Base-by-base conservation (phyloP, 805 yeast genomes). In the Suhomyces canberraensis region DNA sequence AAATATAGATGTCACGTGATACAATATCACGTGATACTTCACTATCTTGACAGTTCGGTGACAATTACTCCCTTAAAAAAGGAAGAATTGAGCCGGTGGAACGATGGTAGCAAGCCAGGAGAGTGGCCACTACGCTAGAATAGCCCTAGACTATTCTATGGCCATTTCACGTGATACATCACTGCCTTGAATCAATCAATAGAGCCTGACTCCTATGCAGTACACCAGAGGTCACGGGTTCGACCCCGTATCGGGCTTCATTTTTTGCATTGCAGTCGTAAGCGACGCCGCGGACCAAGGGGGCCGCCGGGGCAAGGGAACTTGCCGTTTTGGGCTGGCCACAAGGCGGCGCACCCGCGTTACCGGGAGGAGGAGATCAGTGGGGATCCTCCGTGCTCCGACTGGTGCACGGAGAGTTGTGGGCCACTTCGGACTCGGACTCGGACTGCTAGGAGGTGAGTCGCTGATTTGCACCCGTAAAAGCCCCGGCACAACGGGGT, bases 181-280 rank as follows among this genome's bases (percentile, higher is more conserved):
- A n/a, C n/a, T n/a, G n/a, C n/a, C n/a, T 40, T 40, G 36, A 40
- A 40, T 40, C 43, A 40, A 40, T 40, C 43, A 40, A 40, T 40
- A 40, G 43, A 40, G 43, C 43, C 36, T 40, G 43, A 40, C 43
- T 40, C 34, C 33, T 33, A 31, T 28, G 15, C 25, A 40, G 30
- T 45, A 39, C 35, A 44, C 41, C 47, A 44, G 41, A 44, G 47
- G 47, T 41, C 41, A 35, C 47, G 47, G 47, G 47, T 44, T 44
- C 47, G 47, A 44, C 41, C 47, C 47, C 47, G 47, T 35, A 44
- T 44, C 47, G 47, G 47, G 47, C 47, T 44, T 39, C 13, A 11
- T 33, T 40, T n/a, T 39, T 40, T 37, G 18, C 25, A 3, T 26
- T n/a, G n/a, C n/a, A n/a, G n/a, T n/a, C n/a, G 26, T 24, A 24